Percentiles rank a stretch among this genome's conserved stretches.
These are phyloP conservation scores for Colletotrichum acutatum DNA, from an alignment of 2,329 filamentous ascomycete genomes.

Conservation along the genomic window DNA sequence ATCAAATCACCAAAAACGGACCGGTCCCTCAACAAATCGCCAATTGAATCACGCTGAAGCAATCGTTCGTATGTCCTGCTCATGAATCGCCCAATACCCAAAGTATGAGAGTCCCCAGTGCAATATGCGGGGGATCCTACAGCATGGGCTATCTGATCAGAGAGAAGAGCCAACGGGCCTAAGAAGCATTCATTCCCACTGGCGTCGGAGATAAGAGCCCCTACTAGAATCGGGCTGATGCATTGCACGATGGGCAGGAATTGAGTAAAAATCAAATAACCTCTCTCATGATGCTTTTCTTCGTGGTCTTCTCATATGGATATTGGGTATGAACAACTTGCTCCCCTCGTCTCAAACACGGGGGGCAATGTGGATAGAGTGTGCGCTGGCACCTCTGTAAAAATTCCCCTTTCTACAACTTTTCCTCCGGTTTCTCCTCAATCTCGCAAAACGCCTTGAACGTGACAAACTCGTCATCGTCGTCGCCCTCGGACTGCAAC, in stretches of 20 bases:
- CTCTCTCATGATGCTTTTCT: conserved; percentile 1
- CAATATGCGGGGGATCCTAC: background rate
- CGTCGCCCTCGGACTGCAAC: conserved; percentile 72
- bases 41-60: no score
- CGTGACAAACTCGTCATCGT: conserved; percentile 80
- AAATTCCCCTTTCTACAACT: conserved; percentile 39
- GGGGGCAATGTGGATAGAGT: background rate
- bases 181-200: background rate
- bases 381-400: background rate
- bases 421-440: conserved; percentile 54
- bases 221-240: background rate
- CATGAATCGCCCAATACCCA: no score
- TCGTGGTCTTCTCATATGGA: background rate
- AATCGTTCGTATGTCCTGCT: no score
- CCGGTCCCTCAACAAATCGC: no score
- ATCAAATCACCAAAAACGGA: no score
- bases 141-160: background rate
- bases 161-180: background rate
- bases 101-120: background rate
- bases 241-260: background rate
- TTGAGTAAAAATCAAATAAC: background rate
- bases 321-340: conserved; percentile 27
- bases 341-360: background rate
- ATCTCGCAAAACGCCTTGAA: conserved; percentile 97
- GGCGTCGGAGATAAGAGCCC: background rate